phyloP scores from a whole-genome alignment of 768 basidiomycete species.

The Dioszegia hungarica region DNA sequence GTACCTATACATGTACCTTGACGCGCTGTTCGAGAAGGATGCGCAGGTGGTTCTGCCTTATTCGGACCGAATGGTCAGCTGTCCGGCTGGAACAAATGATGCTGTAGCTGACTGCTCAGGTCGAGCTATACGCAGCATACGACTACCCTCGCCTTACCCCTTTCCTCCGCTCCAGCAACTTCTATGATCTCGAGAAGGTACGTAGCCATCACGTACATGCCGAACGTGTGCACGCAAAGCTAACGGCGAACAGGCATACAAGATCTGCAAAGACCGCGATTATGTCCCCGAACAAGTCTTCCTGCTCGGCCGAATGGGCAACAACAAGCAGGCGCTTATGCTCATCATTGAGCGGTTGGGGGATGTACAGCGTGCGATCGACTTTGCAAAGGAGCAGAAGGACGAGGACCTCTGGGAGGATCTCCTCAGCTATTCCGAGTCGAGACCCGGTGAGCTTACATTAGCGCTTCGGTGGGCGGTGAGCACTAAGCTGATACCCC shows the following conservation, averaged over 20 bases:
- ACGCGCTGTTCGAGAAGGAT: conserved; percentile 82
- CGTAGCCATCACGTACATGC: conserved; percentile 1
- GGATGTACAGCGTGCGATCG: conserved; percentile 90
- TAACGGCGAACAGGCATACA: conserved; percentile 62
- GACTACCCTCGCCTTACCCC: conserved; percentile 74
- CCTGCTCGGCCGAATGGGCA: conserved; percentile 92
- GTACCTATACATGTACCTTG: conserved; percentile 89
- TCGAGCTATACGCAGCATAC: conserved; percentile 87
- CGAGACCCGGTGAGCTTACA: conserved; percentile 64
- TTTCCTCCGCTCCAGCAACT: conserved; percentile 82
- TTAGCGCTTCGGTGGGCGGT: not conserved
- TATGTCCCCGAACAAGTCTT: conserved; percentile 96
- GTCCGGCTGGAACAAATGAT: not conserved
- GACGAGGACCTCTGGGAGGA: conserved; percentile 99
- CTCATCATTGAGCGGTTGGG: conserved; percentile 92
- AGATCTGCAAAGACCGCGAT: conserved; percentile 75
- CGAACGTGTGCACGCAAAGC: not conserved
- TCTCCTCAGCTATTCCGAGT: conserved; percentile 87
- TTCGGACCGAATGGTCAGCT: conserved; percentile 74
- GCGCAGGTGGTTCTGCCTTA: conserved; percentile 72
- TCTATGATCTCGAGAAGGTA: conserved; percentile 83
- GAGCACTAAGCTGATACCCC: conserved; percentile 2
- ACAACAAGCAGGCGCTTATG: conserved; percentile 88
- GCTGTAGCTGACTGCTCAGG: conserved; percentile 51
- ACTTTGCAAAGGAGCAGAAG: conserved; percentile 94